Evolutionary conservation across 1,284 basidiomycete species (phyloP).

Genomic region (Malassezia pachydermatis): DNA sequence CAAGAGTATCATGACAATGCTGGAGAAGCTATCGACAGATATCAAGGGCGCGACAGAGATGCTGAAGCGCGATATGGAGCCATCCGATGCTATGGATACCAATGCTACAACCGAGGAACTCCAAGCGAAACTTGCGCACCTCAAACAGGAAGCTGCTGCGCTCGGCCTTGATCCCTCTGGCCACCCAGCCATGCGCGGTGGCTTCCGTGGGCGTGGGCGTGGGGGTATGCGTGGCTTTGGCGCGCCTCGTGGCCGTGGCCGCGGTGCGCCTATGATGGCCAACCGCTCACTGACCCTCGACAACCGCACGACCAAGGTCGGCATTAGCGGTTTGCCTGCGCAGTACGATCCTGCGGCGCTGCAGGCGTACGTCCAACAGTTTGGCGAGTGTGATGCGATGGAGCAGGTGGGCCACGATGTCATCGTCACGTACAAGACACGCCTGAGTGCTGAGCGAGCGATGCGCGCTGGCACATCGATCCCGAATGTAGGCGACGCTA

Average conservation of each 20-base stretch:
- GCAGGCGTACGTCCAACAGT: slow-evolving; percentile 51
- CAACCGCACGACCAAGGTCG: slow-evolving; percentile 71
- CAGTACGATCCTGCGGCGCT: slow-evolving; percentile 55
- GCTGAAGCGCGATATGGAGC: slow-evolving; percentile 45
- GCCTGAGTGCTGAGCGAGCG: slow-evolving; percentile 32
- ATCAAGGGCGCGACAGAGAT: slow-evolving; percentile 55
- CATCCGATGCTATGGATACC: slow-evolving; percentile 33
- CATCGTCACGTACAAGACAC: slow-evolving; percentile 30
- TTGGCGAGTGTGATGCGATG: slow-evolving; percentile 31
- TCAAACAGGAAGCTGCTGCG: slow-evolving; percentile 74
- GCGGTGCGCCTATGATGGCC: slow-evolving; percentile 53
- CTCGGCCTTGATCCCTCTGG: slow-evolving; percentile 59
- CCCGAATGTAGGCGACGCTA: slow-evolving; percentile 32
- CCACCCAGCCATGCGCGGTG: slow-evolving; percentile 44
- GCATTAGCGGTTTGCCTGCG: slow-evolving; percentile 59
- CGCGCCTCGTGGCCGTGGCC: slow-evolving; percentile 56
- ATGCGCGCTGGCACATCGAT: slow-evolving; percentile 30
- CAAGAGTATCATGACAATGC: slow-evolving; percentile 64
- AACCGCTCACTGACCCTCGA: slow-evolving; percentile 59
- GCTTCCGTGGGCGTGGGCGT: slow-evolving; percentile 43
- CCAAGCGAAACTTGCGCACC: slow-evolving; percentile 65
- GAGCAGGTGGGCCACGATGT: slow-evolving; percentile 12
- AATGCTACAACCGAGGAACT: slow-evolving; percentile 59
- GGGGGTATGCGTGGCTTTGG: slow-evolving; percentile 47
- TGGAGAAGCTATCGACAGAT: slow-evolving; percentile 70